Conservation (phyloP, 805 yeast genomes). For the Lipomyces oligophaga region DNA sequence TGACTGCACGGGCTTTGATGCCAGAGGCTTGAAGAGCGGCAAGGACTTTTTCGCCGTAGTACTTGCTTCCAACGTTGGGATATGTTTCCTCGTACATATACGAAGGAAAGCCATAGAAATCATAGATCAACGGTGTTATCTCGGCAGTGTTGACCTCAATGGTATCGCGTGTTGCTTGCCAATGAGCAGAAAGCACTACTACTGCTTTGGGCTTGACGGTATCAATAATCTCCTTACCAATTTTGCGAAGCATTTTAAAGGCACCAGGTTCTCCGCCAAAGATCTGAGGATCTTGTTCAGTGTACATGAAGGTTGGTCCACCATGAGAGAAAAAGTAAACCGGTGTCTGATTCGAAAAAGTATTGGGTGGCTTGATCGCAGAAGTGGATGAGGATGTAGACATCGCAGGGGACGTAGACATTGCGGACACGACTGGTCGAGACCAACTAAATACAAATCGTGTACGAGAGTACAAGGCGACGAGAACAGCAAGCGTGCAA, state of each 20-base stretch:
- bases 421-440: too few species aligned
- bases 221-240: conserved; percentile 52
- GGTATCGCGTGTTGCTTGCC: conserved; percentile 46
- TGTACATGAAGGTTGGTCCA: conserved; percentile 73
- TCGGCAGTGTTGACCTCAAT: conserved; percentile 30
- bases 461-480: too few species aligned
- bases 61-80: conserved; percentile 46
- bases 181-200: conserved; percentile 70
- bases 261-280: conserved; percentile 56
- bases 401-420: too few species aligned
- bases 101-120: conserved; percentile 68
- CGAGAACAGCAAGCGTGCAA: too few species aligned
- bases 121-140: conserved; percentile 63
- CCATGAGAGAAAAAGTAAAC: conserved; percentile 76
- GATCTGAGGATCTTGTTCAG: conserved; percentile 39
- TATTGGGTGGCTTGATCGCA: too few species aligned
- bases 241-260: conserved; percentile 45
- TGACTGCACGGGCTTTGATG: conserved; percentile 43
- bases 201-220: conserved; percentile 60
- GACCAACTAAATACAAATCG: too few species aligned
- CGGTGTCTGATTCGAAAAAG: conserved; percentile 45
- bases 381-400: too few species aligned
- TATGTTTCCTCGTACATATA: conserved; percentile 61
- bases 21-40: conserved; percentile 44
- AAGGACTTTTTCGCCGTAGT: conserved; percentile 46